Evolutionary conservation across 352 stramenopile genomes (phyloP).

Genomic region (Globisporangium paddicum): DNA sequence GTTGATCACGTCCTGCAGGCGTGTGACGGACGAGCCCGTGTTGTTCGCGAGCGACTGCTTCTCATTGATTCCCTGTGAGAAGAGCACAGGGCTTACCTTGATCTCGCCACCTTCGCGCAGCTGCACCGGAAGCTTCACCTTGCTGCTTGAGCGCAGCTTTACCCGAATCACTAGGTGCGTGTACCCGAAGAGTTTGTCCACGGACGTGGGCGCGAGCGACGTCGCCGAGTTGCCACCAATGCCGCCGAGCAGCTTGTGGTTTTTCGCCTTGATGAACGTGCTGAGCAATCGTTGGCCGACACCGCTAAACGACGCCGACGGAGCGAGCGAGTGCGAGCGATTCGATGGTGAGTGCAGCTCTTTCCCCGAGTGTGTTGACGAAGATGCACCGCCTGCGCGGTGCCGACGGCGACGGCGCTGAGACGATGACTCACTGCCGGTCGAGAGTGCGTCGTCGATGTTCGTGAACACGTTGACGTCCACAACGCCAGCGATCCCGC

Average conservation of each 20-base stretch:
- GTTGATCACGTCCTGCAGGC: slow-evolving; percentile 81
- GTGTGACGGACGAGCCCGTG: slow-evolving; percentile 69
- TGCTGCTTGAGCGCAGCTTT: slow-evolving; percentile 59
- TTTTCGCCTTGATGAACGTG: slow-evolving; percentile 65
- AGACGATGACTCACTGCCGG: slow-evolving; percentile 22
- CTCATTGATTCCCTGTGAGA: slow-evolving; percentile 92
- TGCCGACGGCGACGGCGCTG: slow-evolving; percentile 17
- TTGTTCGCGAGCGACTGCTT: slow-evolving; percentile 91
- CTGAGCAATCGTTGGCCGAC: slow-evolving; percentile 65
- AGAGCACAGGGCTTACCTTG: slow-evolving; percentile 70
- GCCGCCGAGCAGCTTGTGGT: slow-evolving; percentile 50
- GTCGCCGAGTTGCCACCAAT: slow-evolving; percentile 21
- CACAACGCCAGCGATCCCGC: slow-evolving; percentile 64
- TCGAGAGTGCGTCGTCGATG: slow-evolving; percentile 61
- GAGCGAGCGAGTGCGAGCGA: slow-evolving; percentile 6
- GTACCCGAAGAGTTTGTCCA: slow-evolving; percentile 56
- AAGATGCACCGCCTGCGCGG: slow-evolving; percentile 5
- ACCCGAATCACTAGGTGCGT: slow-evolving; percentile 79
- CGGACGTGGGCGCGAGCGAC: slow-evolving; percentile 37
- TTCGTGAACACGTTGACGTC: slow-evolving; percentile 80
- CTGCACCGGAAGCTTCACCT: slow-evolving; percentile 61
- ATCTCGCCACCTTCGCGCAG: slow-evolving; percentile 57
- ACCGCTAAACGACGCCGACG: slow-evolving; percentile 58
- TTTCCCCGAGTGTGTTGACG: slow-evolving; percentile 15
- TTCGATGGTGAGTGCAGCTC: slow-evolving; percentile 1